Evolutionary conservation across 2,329 filamentous ascomycete species (phyloP).

Genomic region (Botrytis elliptica): DNA sequence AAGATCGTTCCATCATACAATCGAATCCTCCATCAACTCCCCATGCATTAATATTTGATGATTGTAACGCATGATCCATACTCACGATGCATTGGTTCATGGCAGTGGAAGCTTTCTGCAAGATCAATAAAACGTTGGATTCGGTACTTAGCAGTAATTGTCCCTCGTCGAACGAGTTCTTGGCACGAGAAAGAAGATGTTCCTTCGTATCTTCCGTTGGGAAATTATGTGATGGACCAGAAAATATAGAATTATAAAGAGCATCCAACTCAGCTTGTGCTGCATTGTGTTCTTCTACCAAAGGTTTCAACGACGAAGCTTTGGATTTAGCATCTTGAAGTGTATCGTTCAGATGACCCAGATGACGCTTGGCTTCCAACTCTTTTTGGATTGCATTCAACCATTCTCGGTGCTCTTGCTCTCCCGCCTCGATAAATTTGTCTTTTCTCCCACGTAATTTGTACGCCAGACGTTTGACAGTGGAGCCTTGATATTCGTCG

Average conservation of each 20-base stretch:
- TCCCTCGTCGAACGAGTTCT: slow-evolving; percentile 42
- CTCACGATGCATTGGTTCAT: slow-evolving; percentile 41
- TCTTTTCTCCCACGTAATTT: slow-evolving; percentile 49
- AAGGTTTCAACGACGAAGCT: slow-evolving; percentile 41
- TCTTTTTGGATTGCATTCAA: slow-evolving; percentile 50
- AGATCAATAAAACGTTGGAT: slow-evolving; percentile 42
- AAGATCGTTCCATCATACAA: slow-evolving; percentile 34
- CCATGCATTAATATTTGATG: slow-evolving; percentile 49
- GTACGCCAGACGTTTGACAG: slow-evolving; percentile 51
- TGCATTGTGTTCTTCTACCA: slow-evolving; percentile 41
- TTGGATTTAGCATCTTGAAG: slow-evolving; percentile 44
- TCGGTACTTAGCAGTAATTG: slow-evolving; percentile 43
- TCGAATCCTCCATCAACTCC: slow-evolving; percentile 42
- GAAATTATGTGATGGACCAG: slow-evolving; percentile 50
- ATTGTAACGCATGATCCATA: slow-evolving; percentile 45
- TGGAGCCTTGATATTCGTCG: slow-evolving; percentile 51
- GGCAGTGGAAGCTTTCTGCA: slow-evolving; percentile 43
- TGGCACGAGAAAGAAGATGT: slow-evolving; percentile 38
- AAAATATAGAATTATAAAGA: slow-evolving; percentile 53
- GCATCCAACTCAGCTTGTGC: slow-evolving; percentile 50
- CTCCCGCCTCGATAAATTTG: slow-evolving; percentile 47
- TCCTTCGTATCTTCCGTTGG: slow-evolving; percentile 52
- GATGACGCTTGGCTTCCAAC: slow-evolving; percentile 40
- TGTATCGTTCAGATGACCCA: slow-evolving; percentile 41
- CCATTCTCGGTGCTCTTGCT: slow-evolving; percentile 55